A percentile compares a stretch with the other conserved stretches of the same genome.
phyloP scores from a whole-genome alignment of 345 rosid species.

The Raphanus raphanistrum region DNA sequence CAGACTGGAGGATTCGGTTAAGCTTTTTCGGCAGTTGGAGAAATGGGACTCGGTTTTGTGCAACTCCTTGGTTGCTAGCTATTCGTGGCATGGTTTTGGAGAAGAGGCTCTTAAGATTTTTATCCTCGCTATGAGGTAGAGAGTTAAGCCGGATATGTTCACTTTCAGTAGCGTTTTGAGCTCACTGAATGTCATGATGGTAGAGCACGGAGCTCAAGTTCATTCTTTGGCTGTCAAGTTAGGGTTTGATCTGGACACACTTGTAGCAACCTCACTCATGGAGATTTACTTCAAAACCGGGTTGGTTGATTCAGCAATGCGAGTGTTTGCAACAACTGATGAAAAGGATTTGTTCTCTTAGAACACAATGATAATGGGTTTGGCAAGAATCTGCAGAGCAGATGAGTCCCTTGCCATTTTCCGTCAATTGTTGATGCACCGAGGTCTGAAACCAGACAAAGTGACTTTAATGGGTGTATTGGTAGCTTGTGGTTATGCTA shows the following conservation, averaged over 20 bases:
- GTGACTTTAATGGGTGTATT: constrained; percentile 58
- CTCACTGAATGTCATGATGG: constrained; percentile 42
- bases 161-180: constrained; percentile 58
- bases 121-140: constrained; percentile 45
- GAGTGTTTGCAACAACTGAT: constrained; percentile 46
- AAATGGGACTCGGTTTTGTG: constrained; percentile 55
- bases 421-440: constrained; percentile 41
- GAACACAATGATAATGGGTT: constrained; percentile 67
- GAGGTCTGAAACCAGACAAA: constrained; percentile 51
- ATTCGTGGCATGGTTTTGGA: constrained; percentile 51
- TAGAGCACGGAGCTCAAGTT: constrained; percentile 57
- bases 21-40: constrained; percentile 48
- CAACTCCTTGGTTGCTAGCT: constrained; percentile 65
- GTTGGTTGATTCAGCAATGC: constrained; percentile 46
- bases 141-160: constrained; percentile 55
- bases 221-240: constrained; percentile 64
- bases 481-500: constrained; percentile 63
- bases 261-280: constrained; percentile 63
- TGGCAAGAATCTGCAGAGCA: constrained; percentile 50
- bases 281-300: constrained; percentile 66
- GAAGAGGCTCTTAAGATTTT: constrained; percentile 53
- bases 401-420: constrained; percentile 49
- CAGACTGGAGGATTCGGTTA: constrained; percentile 72
- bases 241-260: constrained; percentile 51
- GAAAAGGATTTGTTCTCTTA: constrained; percentile 61